Conservation (phyloP, 2,329 filamentous ascomycete species). For the Calonectria pteridis region DNA sequence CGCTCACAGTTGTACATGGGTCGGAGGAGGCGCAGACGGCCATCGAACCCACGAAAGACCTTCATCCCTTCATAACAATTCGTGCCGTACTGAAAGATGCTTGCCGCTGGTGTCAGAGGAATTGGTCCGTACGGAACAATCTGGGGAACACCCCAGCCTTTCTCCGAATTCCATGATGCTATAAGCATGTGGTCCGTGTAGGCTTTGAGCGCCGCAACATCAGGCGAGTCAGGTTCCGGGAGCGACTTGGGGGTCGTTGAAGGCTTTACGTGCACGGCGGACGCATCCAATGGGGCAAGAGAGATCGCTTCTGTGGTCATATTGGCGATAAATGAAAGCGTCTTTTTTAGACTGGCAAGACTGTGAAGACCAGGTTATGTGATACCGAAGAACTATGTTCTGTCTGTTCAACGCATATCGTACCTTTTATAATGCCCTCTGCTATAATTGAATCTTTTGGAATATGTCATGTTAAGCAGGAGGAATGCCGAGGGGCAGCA, state of each 20-base stretch:
- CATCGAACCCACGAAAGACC: constrained; percentile 20
- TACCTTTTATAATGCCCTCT: background rate
- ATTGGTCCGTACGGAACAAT: constrained; percentile 16
- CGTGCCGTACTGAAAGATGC: constrained; percentile 22
- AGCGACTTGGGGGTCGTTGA: background rate
- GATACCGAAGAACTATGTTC: background rate
- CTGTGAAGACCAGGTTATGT: background rate
- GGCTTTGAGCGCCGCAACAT: background rate
- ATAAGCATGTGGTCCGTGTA: constrained; percentile 22
- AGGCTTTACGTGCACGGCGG: background rate
- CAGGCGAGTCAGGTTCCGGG: constrained; percentile 1
- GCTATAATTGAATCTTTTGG: background rate
- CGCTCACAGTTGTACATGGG: constrained; percentile 23
- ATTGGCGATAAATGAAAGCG: background rate
- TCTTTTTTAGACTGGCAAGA: background rate
- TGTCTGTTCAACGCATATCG: background rate
- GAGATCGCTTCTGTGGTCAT: background rate
- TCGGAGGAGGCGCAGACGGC: constrained; percentile 13
- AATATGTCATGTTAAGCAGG: background rate
- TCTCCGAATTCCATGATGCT: constrained; percentile 3
- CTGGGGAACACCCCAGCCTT: constrained; percentile 11
- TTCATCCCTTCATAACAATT: constrained; percentile 29
- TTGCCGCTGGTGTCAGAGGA: constrained; percentile 16
- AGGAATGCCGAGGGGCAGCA: background rate
- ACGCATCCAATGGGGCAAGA: constrained; percentile 6